Evolutionary conservation across 2,329 filamentous ascomycete species (phyloP), one percentile per base, ranked within the genome.

Genomic region (Cladosporium sp.): DNA sequence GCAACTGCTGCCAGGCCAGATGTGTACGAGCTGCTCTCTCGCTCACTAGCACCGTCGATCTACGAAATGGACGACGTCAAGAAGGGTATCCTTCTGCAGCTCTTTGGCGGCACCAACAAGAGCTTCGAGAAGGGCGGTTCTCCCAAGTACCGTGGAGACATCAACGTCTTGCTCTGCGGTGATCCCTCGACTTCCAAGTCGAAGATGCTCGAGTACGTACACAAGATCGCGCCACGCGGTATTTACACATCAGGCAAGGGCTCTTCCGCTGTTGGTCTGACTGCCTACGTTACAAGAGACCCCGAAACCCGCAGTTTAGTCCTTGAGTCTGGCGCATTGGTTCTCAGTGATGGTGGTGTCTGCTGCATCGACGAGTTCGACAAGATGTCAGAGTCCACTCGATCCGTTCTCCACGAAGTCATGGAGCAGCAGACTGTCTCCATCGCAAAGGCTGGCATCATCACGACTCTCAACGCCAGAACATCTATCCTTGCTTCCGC

Each of bases 61-160:
- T 97, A 96, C 80, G 95, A 99, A 79, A 91, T 96, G 89, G 95
- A 99, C 71, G 95, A 99, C 74, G 93, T 98, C 57, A 99, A 99
- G 84, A 99, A 99, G 80, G 95, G 95, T 13, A 97, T 99, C 67
- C 83, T 99, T 13, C 88, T 99, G 4, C 95, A 99, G 75, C 87
- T 99, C 48, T 99, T 99, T 76, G 94, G 95, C 43, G 95, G 95
- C 65, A 97, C 95, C 36, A 99, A 99, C 83, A 99, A 99, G 81
- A 92, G 91, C 0, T 99, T 99, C 78, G 88, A 96, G 66, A 98
- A 97, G 79, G 95, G 95, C 64, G 95, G 93, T 65, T 97, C 91
- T 74, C 95, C 95, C 7, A 93, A 91, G 73, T 99, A 99, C 78
- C 88, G 95, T 82, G 95, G 95, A 68, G 95, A 99, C 78, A 97